phyloP scores from a whole-genome alignment of 129 eudicot genomes.

The Pittosporum tobira region DNA sequence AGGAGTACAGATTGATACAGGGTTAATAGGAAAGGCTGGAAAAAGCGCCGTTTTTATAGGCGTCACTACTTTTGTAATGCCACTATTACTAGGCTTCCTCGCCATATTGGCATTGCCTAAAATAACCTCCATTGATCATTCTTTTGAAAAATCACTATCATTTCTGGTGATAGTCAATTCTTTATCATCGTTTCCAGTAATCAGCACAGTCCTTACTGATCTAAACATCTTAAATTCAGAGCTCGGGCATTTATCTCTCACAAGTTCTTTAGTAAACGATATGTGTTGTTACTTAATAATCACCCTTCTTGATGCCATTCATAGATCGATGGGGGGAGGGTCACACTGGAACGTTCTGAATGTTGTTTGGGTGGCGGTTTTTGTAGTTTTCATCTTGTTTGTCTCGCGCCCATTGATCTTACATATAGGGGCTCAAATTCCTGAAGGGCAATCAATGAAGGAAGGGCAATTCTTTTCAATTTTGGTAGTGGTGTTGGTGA shows the following conservation, averaged over 20 bases:
- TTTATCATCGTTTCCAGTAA: constrained; percentile 38
- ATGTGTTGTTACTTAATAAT: constrained; percentile 13
- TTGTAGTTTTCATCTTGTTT: constrained; percentile 14
- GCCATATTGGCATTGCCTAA: constrained; percentile 10
- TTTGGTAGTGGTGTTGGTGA: constrained; percentile 23
- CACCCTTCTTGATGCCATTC: constrained; percentile 5
- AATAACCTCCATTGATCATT: not conserved
- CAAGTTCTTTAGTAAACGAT: constrained; percentile 33
- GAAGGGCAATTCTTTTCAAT: constrained; percentile 34
- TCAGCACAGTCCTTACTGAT: constrained; percentile 37
- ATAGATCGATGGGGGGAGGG: too few relatives aligned
- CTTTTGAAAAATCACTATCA: constrained; percentile 15
- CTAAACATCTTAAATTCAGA: constrained; percentile 44
- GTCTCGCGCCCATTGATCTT: constrained; percentile 29
- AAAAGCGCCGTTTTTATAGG: constrained; percentile 31
- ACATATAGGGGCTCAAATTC: constrained; percentile 27
- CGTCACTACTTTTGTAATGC: constrained; percentile 17
- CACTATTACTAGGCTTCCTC: constrained; percentile 13
- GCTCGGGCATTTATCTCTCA: constrained; percentile 36
- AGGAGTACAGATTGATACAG: constrained; percentile 47
- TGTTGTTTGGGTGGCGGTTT: constrained; percentile 3
- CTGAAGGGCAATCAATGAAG: constrained; percentile 36
- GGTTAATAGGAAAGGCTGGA: constrained; percentile 17
- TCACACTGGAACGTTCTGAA: too few relatives aligned
- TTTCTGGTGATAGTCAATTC: constrained; percentile 24